A percentile compares a stretch with the other conserved stretches of the same genome.
These are phyloP conservation scores for Hygrophila difformis DNA, from an alignment of 257 asterid genomes.

Conservation along the genomic window DNA sequence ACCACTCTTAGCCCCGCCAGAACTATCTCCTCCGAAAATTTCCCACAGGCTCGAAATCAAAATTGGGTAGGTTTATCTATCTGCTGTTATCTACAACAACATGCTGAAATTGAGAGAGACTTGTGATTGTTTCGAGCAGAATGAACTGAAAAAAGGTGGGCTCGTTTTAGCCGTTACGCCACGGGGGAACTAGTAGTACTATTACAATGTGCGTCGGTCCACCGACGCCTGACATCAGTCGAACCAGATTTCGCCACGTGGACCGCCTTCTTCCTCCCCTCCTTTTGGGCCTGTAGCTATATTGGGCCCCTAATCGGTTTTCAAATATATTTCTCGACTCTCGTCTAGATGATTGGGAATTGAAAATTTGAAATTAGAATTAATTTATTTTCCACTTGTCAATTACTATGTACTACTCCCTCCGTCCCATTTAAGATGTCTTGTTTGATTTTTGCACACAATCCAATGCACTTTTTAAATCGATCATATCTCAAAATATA, in stretches of 20 bases:
- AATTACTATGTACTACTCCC: no score
- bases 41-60: background rate
- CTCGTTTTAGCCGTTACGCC: constrained; percentile 30
- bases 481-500: no score
- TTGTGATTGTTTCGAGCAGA: no score
- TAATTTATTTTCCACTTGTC: no score
- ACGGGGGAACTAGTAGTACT: constrained; percentile 9
- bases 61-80: background rate
- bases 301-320: background rate
- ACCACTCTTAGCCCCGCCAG: constrained; percentile 67
- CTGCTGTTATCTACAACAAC: constrained; percentile 14
- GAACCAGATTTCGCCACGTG: constrained; percentile 34
- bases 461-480: no score
- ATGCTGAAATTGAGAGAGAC: constrained; percentile 11
- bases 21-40: constrained; percentile 14
- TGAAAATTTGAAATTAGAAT: background rate
- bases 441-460: background rate
- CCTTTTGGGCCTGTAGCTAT: background rate
- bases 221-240: constrained; percentile 56
- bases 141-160: constrained; percentile 21
- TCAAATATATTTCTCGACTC: no score
- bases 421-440: background rate
- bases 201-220: constrained; percentile 19
- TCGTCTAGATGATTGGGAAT: background rate
- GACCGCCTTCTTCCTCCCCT: constrained; percentile 8